phyloP scores from a whole-genome alignment of 2,329 filamentous ascomycete genomes.

The Chalaropsis ovoidea region DNA sequence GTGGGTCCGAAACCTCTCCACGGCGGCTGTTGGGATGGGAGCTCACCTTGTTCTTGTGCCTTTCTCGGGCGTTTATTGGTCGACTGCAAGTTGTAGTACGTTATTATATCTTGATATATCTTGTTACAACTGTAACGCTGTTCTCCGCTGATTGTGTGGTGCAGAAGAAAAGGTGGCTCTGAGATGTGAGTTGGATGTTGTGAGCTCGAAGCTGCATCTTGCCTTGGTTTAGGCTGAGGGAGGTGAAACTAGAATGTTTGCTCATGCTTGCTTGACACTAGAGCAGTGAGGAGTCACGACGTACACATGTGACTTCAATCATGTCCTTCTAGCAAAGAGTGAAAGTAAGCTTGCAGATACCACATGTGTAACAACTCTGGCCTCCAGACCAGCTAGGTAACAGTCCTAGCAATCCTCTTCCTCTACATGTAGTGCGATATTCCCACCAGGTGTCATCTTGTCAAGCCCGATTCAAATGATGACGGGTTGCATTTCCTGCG shows the following conservation, averaged over 20 bases:
- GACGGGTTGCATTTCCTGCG: background rate
- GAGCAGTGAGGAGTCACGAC: background rate
- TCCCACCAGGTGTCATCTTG: background rate
- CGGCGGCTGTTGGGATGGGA: slow-evolving; percentile 2
- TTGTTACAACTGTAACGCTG: background rate
- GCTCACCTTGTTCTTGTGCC: background rate
- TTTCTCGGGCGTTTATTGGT: background rate
- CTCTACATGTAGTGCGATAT: background rate
- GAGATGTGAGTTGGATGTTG: background rate
- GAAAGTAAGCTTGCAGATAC: background rate
- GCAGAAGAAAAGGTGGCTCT: background rate
- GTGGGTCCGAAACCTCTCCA: background rate
- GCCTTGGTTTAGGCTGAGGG: background rate
- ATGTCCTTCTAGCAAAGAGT: rapidly evolving
- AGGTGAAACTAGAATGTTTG: background rate
- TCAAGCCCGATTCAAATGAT: background rate
- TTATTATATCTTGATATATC: background rate
- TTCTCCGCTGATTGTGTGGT: background rate
- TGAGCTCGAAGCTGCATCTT: background rate
- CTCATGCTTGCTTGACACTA: background rate
- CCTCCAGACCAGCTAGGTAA: background rate
- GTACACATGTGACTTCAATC: background rate
- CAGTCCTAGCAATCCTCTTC: background rate
- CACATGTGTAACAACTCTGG: background rate
- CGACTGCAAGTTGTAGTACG: background rate